Base-by-base conservation (phyloP, 768 basidiomycete genomes). In the Calocera cornea region DNA sequence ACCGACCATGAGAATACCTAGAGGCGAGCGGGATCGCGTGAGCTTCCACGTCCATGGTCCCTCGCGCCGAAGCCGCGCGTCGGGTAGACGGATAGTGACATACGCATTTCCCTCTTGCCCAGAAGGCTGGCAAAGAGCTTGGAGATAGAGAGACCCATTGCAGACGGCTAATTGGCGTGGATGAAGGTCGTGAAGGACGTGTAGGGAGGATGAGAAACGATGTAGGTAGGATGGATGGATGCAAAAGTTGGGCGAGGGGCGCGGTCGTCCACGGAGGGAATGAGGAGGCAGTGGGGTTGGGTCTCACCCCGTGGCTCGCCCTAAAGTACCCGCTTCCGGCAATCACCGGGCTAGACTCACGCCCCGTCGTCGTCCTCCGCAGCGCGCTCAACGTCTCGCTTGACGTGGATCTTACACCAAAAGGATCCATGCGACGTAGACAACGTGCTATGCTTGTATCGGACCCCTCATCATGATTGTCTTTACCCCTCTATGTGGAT, bases 101-200 rank as follows among this genome's bases (percentile, higher is more conserved):
- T 79, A 97, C 95, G 93, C 95, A 99, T 98, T 82, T 99, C 95
- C 86, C 89, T 95, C 84, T 97, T 97, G 80, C 94, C 95, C 74
- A 97, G 94, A 76, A 99, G 84, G 77, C 85, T 84, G 64, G 85
- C 82, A 74, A 97, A 85, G 60, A 94, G 73, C 71, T 75, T 77
- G 54, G 77, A 78, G 74, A 80, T 72, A 27, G 75, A 75, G 65
- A 80, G 75, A 77, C 79, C 79, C 78, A 79, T 80, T 70, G 70
- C 72, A 72, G 67, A 27, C 1, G 12, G 29, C 12, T 40, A 19
- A 1, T 11, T 38, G 34, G 24, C 16, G 34, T 38, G 19, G 64
- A 65, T 29, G 47, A 60, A 60, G 22, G 54, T 60, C 54, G 54
- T 60, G 31, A 60, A 60, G 31, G 54, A 60, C 54, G 54, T 60